Percentiles rank a stretch among this genome's conserved stretches.
These are phyloP conservation scores for Stromatinia cepivora DNA, from an alignment of 2,329 filamentous ascomycete species.

Conservation along the genomic window DNA sequence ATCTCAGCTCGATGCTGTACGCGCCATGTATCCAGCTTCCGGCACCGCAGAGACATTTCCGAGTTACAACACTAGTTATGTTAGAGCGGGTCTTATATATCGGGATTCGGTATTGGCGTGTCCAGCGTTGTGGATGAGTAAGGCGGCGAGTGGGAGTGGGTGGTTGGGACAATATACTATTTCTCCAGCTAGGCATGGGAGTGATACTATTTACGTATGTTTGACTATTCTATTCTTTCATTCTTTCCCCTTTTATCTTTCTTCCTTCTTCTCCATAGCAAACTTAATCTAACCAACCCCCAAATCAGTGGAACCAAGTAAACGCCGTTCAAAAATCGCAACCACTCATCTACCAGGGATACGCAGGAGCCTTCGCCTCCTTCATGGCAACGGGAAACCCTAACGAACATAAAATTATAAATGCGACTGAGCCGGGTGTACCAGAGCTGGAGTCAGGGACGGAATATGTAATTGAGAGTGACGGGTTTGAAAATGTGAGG, in stretches of 20 bases:
- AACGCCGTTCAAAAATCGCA: conserved; percentile 54
- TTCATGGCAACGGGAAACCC: conserved; percentile 62
- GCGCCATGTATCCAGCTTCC: conserved; percentile 49
- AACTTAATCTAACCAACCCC: background rate
- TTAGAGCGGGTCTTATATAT: conserved; percentile 57
- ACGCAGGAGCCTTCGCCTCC: conserved; percentile 58
- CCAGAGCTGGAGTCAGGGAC: conserved; percentile 44
- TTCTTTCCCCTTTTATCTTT: background rate
- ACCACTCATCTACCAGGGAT: conserved; percentile 56
- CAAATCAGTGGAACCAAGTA: conserved; percentile 54
- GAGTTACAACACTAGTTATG: conserved; percentile 51
- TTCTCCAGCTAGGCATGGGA: conserved; percentile 57
- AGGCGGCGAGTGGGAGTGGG: conserved; percentile 46
- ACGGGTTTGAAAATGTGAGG: conserved; percentile 43
- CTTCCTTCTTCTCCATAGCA: too few relatives aligned
- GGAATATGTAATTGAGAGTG: conserved; percentile 52
- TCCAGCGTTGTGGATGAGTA: conserved; percentile 56
- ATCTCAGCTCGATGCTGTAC: conserved; percentile 45
- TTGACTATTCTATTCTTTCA: conserved; percentile 18
- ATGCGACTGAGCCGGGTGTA: conserved; percentile 46
- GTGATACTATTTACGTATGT: conserved; percentile 56
- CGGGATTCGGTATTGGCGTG: conserved; percentile 60
- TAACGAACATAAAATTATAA: conserved; percentile 56
- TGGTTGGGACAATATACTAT: conserved; percentile 63
- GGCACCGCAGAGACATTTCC: conserved; percentile 49